Percentiles rank a stretch among this genome's conserved stretches.
Conservation (phyloP, 306 rosid species). For the Quercus cerris region DNA sequence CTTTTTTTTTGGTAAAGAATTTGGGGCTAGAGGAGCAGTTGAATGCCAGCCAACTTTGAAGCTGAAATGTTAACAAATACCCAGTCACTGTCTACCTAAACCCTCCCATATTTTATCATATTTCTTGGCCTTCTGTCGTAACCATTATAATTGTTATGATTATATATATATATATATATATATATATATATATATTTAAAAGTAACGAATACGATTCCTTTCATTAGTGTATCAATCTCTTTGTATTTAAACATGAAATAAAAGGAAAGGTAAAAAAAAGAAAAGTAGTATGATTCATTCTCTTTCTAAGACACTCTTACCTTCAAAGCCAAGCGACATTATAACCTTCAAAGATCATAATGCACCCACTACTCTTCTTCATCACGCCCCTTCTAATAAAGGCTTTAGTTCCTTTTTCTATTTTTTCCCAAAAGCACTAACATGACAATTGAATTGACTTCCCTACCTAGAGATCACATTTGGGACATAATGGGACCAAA, state of each 20-base stretch:
- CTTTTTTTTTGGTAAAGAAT: conserved; percentile 24
- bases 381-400: conserved; percentile 9
- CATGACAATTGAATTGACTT: background rate
- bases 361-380: conserved; percentile 31
- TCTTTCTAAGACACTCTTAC: conserved; percentile 28
- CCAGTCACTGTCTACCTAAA: conserved; percentile 33
- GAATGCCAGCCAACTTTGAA: conserved; percentile 36
- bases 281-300: conserved; percentile 19
- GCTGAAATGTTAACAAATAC: conserved; percentile 47
- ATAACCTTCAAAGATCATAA: conserved; percentile 17
- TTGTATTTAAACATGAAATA: no score
- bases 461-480: no score
- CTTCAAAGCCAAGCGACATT: conserved; percentile 67
- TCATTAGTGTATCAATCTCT: no score
- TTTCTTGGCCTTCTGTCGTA: background rate
- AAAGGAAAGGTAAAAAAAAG: background rate
- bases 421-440: background rate
- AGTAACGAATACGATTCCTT: no score
- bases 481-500: no score
- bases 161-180: no score
- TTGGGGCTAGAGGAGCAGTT: conserved; percentile 22
- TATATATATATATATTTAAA: no score
- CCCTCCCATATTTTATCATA: background rate
- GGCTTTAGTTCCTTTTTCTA: background rate
- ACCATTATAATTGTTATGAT: no score